Percentiles rank a stretch among this genome's conserved stretches.
phyloP scores from a whole-genome alignment of 108 stramenopile genomes.

The Skeletonema marinoi region DNA sequence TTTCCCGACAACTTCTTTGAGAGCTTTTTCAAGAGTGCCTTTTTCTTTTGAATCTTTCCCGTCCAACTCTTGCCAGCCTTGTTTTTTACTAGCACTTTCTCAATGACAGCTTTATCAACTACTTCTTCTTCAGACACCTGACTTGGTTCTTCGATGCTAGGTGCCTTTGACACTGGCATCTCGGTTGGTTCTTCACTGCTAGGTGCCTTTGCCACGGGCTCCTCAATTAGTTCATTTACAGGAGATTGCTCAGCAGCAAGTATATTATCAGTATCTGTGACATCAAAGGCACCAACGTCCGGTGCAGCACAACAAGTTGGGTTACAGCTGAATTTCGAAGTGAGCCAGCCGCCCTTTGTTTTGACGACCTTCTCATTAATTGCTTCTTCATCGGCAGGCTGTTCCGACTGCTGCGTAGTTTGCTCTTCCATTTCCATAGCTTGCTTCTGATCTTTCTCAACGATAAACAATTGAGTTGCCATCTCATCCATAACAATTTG shows the following conservation, averaged over 20 bases:
- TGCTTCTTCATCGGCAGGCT: too few species aligned
- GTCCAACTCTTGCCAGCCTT: background rate
- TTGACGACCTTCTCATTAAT: too few species aligned
- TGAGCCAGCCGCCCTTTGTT: background rate
- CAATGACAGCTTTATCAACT: background rate
- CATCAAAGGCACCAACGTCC: background rate
- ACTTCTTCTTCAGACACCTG: background rate
- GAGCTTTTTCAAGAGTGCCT: background rate
- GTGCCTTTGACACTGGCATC: background rate
- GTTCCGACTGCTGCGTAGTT: too few species aligned
- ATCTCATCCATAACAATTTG: background rate
- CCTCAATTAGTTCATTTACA: too few species aligned
- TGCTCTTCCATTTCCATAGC: too few species aligned
- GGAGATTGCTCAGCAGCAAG: background rate
- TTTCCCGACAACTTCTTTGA: background rate
- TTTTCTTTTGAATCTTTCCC: background rate
- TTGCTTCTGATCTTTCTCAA: background rate
- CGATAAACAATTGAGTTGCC: background rate
- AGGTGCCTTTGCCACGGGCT: background rate
- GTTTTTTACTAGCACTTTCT: background rate
- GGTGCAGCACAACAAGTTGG: background rate
- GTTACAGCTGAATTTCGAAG: background rate
- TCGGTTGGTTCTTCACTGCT: background rate
- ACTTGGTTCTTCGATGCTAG: background rate
- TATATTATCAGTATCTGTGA: background rate